Conservation (phyloP, 2,329 filamentous ascomycete genomes). For the Botrytis fragariae region DNA sequence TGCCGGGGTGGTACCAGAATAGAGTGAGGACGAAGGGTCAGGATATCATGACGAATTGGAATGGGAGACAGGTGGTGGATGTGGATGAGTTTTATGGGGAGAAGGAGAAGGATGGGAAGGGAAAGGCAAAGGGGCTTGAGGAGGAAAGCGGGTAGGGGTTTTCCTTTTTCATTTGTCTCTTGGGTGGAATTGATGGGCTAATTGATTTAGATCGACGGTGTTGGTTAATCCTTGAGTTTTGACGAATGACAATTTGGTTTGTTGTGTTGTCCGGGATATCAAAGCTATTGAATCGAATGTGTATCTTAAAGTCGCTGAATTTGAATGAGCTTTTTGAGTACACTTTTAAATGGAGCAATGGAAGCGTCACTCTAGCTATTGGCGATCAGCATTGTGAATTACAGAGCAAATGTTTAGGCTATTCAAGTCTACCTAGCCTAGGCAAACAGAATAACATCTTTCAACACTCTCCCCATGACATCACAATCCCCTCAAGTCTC, state of each 20-base stretch:
- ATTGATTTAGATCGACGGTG: slow-evolving; percentile 8
- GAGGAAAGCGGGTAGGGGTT: slow-evolving; percentile 34
- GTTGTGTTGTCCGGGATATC: not conserved
- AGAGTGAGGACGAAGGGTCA: slow-evolving; percentile 45
- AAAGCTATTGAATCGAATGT: not conserved
- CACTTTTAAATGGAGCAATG: not conserved
- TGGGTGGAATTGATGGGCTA: not conserved
- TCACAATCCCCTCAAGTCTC: not conserved
- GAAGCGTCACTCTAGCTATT: too few species aligned
- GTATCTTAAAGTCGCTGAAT: not conserved
- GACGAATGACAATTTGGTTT: not conserved
- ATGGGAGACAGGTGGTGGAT: slow-evolving; percentile 38
- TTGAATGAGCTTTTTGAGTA: not conserved
- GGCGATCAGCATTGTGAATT: too few species aligned
- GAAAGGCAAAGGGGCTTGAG: slow-evolving; percentile 19
- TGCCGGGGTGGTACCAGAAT: slow-evolving; percentile 64
- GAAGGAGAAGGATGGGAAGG: slow-evolving; percentile 25
- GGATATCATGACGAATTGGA: slow-evolving; percentile 35
- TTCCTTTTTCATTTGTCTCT: not conserved
- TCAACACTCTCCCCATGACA: not conserved
- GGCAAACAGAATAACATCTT: not conserved
- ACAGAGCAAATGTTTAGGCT: not conserved
- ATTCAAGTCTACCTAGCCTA: not conserved
- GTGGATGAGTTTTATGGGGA: slow-evolving; percentile 32
- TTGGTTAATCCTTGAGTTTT: slow-evolving; percentile 4